A percentile compares a stretch with the other conserved stretches of the same genome.
Conservation (phyloP, 352 stramenopile species). For the Phytopythium delawarense region DNA sequence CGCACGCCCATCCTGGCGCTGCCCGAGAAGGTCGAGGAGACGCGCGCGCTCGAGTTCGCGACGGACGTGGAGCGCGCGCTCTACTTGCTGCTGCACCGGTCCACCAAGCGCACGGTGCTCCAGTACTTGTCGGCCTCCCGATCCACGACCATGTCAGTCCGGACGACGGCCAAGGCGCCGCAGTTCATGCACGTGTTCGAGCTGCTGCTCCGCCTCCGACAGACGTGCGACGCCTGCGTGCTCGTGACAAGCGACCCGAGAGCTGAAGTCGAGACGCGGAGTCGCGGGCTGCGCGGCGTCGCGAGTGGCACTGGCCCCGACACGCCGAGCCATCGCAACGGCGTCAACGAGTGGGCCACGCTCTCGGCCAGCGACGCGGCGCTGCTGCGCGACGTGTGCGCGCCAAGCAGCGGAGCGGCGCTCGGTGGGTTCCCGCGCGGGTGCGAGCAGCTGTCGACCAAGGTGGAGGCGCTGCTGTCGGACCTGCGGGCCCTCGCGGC, state of each 20-base stretch:
- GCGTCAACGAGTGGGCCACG: constrained; percentile 1
- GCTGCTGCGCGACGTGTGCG: constrained; percentile 30
- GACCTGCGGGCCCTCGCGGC: constrained; percentile 45
- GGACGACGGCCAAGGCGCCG: constrained; percentile 17
- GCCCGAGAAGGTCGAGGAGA: constrained; percentile 57
- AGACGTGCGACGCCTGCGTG: constrained; percentile 71
- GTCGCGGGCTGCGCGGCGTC: constrained; percentile 9
- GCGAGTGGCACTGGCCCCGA: constrained; percentile 11
- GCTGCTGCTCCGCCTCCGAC: constrained; percentile 78
- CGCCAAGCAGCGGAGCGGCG: neutral
- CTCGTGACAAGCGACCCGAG: constrained; percentile 56
- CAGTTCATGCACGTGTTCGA: constrained; percentile 89
- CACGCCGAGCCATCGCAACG: neutral
- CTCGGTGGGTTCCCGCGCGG: constrained; percentile 1
- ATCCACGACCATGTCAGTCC: neutral
- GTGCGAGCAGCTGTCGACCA: constrained; percentile 42
- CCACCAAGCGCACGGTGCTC: constrained; percentile 74
- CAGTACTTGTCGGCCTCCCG: constrained; percentile 59
- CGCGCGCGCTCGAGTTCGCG: constrained; percentile 47
- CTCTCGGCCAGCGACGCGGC: constrained; percentile 24
- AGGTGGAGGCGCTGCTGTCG: constrained; percentile 48
- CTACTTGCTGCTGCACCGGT: constrained; percentile 76
- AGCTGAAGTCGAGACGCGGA: constrained; percentile 32
- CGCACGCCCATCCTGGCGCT: constrained; percentile 54
- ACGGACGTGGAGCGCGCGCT: constrained; percentile 76